Base-by-base conservation (phyloP, 2,329 filamentous ascomycete genomes). In the Beauveria sp. region DNA sequence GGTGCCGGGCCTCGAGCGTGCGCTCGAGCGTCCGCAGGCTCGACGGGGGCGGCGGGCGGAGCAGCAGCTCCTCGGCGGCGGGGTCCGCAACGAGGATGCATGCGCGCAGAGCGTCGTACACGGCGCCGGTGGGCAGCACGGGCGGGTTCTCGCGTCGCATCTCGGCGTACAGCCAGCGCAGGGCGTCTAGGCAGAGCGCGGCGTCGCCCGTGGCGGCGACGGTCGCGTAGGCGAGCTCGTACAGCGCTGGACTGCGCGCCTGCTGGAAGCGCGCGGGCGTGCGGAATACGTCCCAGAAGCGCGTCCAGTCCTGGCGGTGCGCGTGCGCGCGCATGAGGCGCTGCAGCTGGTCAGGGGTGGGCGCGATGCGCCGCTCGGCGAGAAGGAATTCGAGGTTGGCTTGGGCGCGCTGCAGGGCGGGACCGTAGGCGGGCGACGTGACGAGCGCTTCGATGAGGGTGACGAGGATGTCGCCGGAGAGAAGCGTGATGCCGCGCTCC, bases 241-340 rank as follows among this genome's bases (percentile, higher is more conserved):
- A 90, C 65, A 87, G 75, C 18, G 70, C 69, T n/a, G 74, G 67
- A 0, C 81, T 79, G 22, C 86, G 81, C 1, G 76, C 66, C 9
- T 71, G 68, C 45, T 78, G 72, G 65, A 80, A 79, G 46, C 80
- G 76, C 16, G 85, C 73, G 4, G 83, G 78, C 61, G 79, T 76
- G 60, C 79, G 79, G 78, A 87, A 90, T 10, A 79, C 68, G 22
- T 83, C 77, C 85, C 84, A 88, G 67, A 89, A 84, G 6, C 75
- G 74, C 18, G 78, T 70, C 78, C 84, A 87, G 65, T 85, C 74
- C 20, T 70, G 67, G 62, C 77, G 76, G 22, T 66, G 65, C 5
- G 81, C 77, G 64, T 84, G 81, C 1, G 76, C 73, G 3, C 70
- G 66, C 73, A 84, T 73, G 42, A 85, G 71, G 20, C 71, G 72